Evolutionary conservation across 768 basidiomycete genomes (phyloP).

Genomic region (Auricularia heimuer): DNA sequence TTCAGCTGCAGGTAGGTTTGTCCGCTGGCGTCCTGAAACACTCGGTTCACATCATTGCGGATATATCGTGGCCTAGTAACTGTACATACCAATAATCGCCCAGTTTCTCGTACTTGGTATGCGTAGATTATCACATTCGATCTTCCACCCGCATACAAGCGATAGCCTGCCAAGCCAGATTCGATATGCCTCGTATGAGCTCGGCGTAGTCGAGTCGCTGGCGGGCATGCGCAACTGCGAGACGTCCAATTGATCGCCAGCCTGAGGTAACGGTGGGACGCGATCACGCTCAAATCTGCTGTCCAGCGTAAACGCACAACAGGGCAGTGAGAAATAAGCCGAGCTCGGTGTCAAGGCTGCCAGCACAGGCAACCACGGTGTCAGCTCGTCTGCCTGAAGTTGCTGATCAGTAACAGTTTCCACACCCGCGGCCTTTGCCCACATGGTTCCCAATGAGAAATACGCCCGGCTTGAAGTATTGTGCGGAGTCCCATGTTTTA

Average conservation of each 20-base stretch:
- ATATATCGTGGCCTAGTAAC: neutral
- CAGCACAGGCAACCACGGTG: slow-evolving; percentile 86
- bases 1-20: slow-evolving; percentile 20
- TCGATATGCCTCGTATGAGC: slow-evolving; percentile 73
- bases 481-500: slow-evolving; percentile 4
- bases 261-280: slow-evolving; percentile 20
- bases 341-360: slow-evolving; percentile 50
- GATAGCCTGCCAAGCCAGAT: slow-evolving; percentile 77
- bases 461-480: slow-evolving; percentile 32
- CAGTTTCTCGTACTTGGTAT: slow-evolving; percentile 93
- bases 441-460: slow-evolving; percentile 88
- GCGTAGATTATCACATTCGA: slow-evolving; percentile 77
- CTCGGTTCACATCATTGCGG: neutral
- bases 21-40: slow-evolving; percentile 26
- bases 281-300: slow-evolving; percentile 45
- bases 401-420: neutral
- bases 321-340: slow-evolving; percentile 79
- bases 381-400: slow-evolving; percentile 70
- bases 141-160: slow-evolving; percentile 68
- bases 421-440: neutral
- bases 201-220: slow-evolving; percentile 32
- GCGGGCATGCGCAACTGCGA: slow-evolving; percentile 9
- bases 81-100: slow-evolving; percentile 64
- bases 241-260: slow-evolving; percentile 13
- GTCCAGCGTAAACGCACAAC: slow-evolving; percentile 83